Evolutionary conservation across 2,329 filamentous ascomycete genomes (phyloP).

Genomic region (Acrocalymma vagum): DNA sequence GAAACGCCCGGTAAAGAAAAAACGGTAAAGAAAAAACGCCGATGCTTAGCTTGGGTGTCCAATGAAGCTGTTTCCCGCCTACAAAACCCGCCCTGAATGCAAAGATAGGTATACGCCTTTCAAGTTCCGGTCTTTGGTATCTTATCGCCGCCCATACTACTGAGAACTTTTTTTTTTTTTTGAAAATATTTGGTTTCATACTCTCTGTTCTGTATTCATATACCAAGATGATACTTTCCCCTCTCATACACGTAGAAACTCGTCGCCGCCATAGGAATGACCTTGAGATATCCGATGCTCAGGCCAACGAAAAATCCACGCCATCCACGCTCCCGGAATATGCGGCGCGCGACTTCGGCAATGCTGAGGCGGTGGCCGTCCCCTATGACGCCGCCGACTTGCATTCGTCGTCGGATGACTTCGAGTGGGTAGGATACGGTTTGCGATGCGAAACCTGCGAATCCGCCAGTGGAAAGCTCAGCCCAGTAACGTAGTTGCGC

Average conservation of each 20-base stretch:
- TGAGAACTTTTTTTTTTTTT: too few species aligned
- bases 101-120: too few species aligned
- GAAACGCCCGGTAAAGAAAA: too few species aligned
- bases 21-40: too few species aligned
- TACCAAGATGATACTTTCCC: constrained; percentile 65
- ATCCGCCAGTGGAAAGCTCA: constrained; percentile 82
- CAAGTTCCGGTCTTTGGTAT: too few species aligned
- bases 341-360: constrained; percentile 77
- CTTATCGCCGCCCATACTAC: too few species aligned
- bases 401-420: constrained; percentile 91
- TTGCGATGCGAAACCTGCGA: constrained; percentile 89
- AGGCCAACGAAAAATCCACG: constrained; percentile 91
- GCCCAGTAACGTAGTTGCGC: constrained; percentile 84
- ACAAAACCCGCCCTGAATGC: too few species aligned
- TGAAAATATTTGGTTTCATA: too few species aligned
- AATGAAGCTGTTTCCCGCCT: too few species aligned
- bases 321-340: constrained; percentile 78
- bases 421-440: constrained; percentile 94
- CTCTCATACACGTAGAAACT: constrained; percentile 75
- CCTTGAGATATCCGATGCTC: constrained; percentile 93
- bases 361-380: constrained; percentile 84
- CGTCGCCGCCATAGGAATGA: constrained; percentile 85
- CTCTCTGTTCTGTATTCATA: constrained; percentile 47
- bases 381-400: constrained; percentile 92
- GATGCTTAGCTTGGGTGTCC: too few species aligned